Evolutionary conservation across 139 green algal genomes (phyloP).

Genomic region (Tetradesmus lagerheimii): DNA sequence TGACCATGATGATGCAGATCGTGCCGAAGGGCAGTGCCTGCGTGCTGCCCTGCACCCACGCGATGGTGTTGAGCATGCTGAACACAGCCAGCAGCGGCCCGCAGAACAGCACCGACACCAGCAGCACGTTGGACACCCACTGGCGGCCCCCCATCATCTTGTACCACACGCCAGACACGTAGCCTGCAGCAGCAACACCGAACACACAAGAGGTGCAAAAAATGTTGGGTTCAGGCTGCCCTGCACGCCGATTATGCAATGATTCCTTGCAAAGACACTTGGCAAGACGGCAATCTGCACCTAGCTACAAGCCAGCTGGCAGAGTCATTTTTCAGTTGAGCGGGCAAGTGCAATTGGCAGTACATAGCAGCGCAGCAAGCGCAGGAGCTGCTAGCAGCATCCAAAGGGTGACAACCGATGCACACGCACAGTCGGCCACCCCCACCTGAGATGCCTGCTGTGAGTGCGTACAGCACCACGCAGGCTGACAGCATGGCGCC

Average conservation of each 20-base stretch:
- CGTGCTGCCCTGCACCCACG: conserved; percentile 57
- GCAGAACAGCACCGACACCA: conserved; percentile 83
- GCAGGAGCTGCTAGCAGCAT: neutral
- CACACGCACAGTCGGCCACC: no score
- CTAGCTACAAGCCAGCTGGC: no score
- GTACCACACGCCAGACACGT: conserved; percentile 87
- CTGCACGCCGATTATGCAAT: no score
- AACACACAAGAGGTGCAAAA: neutral
- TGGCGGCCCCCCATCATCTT: conserved; percentile 88
- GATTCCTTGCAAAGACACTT: no score
- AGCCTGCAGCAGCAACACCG: conserved; percentile 76
- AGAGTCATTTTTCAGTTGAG: no score
- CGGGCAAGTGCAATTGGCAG: no score
- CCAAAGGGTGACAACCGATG: neutral
- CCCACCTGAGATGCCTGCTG: conserved; percentile 76
- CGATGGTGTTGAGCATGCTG: conserved; percentile 90
- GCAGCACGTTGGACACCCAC: conserved; percentile 85
- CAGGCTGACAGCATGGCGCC: conserved; percentile 87
- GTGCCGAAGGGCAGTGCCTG: conserved; percentile 86
- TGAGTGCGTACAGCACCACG: conserved; percentile 95
- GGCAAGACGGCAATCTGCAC: no score
- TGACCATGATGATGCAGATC: conserved; percentile 87
- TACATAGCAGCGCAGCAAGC: no score
- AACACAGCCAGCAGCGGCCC: conserved; percentile 86
- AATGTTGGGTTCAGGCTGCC: neutral